phyloP scores from a whole-genome alignment of 1,284 basidiomycete genomes.

The Ceratobasidium theobromae region DNA sequence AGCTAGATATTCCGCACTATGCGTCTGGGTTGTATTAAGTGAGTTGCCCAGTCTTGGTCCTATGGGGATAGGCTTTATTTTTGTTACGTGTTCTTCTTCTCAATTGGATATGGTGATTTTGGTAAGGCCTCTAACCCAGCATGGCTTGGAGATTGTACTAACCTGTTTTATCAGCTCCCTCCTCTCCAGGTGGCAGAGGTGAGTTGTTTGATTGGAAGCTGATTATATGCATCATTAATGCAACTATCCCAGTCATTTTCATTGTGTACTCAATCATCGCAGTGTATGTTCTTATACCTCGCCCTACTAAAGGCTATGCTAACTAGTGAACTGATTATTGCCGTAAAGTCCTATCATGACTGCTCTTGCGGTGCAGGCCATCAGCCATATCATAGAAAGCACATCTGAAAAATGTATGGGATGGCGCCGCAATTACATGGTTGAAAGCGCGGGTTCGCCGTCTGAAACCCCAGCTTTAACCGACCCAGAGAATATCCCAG shows the following conservation, averaged over 20 bases:
- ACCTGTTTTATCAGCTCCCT: not conserved
- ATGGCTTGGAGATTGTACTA: not conserved
- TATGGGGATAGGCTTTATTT: conserved; percentile 35
- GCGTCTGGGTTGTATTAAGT: not conserved
- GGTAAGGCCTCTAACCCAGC: not conserved
- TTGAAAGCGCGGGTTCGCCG: not conserved
- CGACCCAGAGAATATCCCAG: conserved; percentile 5
- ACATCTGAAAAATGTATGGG: conserved; percentile 32
- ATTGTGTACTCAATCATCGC: conserved; percentile 34
- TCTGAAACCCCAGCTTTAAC: not conserved
- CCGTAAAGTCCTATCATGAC: conserved; percentile 47
- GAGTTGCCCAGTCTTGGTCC: conserved; percentile 16
- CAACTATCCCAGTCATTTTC: conserved; percentile 11
- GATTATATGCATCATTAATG: not conserved
- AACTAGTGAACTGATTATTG: not conserved
- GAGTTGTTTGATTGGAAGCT: not conserved
- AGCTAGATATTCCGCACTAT: not conserved
- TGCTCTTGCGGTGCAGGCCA: conserved; percentile 48
- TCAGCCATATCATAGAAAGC: conserved; percentile 43
- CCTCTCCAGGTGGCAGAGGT: conserved; percentile 31
- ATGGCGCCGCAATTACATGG: not conserved
- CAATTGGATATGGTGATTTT: conserved; percentile 36
- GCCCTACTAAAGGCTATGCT: not conserved
- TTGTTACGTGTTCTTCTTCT: conserved; percentile 44
- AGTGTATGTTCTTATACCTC: conserved; percentile 18